These are phyloP conservation scores for Oryza meridionalis DNA, from an alignment of 176 grass and related monocot genomes.

Conservation along the genomic window DNA sequence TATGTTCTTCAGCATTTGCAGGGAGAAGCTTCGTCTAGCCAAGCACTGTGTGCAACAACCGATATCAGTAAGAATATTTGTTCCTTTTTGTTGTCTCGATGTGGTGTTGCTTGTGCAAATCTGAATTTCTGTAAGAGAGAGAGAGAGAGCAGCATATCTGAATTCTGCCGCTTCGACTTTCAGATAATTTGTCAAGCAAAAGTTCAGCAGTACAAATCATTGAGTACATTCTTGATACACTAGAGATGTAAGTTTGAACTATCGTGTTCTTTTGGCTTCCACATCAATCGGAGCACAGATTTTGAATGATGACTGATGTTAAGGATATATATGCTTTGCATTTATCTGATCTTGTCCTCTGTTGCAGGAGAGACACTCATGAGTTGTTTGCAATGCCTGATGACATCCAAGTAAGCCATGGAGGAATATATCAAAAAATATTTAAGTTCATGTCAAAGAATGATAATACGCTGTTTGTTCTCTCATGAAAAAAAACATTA, in stretches of 20 bases:
- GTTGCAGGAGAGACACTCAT: conserved; percentile 59
- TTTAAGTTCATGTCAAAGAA: neutral
- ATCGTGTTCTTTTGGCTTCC: neutral
- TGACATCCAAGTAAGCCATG: conserved; percentile 54
- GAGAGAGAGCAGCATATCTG: neutral
- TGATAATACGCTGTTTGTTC: neutral
- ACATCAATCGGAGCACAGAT: neutral
- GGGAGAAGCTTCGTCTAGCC: conserved; percentile 48
- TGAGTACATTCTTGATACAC: conserved; percentile 59
- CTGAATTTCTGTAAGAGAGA: neutral
- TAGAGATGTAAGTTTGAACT: conserved; percentile 54
- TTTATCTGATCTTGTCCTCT: neutral
- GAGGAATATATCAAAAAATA: neutral
- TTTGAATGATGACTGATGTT: neutral
- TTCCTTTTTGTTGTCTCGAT: neutral
- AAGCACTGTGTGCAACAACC: conserved; percentile 12
- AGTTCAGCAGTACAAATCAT: conserved; percentile 43
- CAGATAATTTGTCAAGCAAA: conserved; percentile 40
- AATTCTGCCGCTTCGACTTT: conserved; percentile 1
- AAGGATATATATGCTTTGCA: neutral
- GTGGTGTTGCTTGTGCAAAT: neutral
- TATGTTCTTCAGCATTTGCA: conserved; percentile 38
- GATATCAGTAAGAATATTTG: conserved; percentile 2
- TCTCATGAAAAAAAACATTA: neutral
- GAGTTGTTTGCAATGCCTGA: conserved; percentile 77